Conservation (phyloP, 2,329 filamentous ascomycete species). For the Venturia oleaginea region DNA sequence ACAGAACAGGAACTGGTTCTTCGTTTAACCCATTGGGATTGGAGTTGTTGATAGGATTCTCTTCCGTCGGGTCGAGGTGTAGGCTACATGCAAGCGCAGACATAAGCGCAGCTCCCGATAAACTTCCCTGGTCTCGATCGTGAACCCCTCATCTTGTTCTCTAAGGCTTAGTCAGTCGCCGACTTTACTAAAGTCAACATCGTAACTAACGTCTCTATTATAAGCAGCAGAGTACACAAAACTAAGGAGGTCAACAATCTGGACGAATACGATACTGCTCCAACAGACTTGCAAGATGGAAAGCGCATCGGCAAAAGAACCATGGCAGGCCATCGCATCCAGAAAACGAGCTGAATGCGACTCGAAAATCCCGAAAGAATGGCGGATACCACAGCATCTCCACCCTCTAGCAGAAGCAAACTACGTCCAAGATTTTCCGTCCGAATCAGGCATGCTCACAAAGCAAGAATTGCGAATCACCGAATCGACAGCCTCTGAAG, state of each 20-base stretch:
- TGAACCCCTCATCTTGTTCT: background rate
- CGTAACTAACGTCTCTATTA: background rate
- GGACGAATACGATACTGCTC: background rate
- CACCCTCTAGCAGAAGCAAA: constrained; percentile 37
- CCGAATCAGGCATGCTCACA: constrained; percentile 47
- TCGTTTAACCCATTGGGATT: background rate
- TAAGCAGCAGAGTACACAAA: no score
- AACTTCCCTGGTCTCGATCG: background rate
- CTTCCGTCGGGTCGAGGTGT: background rate
- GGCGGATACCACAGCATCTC: constrained; percentile 42
- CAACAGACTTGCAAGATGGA: background rate
- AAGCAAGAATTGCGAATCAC: constrained; percentile 50
- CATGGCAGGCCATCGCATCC: constrained; percentile 2
- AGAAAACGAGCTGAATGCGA: background rate
- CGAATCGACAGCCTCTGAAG: constrained; percentile 48
- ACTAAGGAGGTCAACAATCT: background rate
- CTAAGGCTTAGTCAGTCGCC: background rate
- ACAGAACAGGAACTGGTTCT: background rate
- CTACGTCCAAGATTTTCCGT: constrained; percentile 23
- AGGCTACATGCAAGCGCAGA: constrained; percentile 3
- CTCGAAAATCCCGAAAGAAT: constrained; percentile 47
- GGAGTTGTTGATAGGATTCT: background rate
- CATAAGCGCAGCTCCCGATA: background rate
- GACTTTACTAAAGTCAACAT: background rate
- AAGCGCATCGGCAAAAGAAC: background rate